Conservation (phyloP, 1,284 basidiomycete genomes). For the Puccinia triticina region DNA sequence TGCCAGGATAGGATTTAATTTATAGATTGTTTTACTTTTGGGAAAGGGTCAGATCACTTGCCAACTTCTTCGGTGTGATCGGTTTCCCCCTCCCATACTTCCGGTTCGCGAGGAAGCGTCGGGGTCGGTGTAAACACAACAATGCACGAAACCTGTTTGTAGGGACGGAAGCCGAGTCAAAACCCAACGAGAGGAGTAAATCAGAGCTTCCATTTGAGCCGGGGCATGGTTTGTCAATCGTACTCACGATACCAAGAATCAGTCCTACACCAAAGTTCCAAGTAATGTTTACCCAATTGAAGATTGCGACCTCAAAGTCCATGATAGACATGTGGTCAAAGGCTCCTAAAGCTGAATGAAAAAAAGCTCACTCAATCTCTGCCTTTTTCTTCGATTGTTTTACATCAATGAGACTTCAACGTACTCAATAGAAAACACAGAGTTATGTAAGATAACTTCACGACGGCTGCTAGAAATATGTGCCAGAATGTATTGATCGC, state of each 20-base stretch:
- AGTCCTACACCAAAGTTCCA: constrained; percentile 31
- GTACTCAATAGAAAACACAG: not conserved
- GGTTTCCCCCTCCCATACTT: not conserved
- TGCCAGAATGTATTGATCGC: constrained; percentile 23
- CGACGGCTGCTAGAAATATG: not conserved
- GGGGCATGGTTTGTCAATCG: not conserved
- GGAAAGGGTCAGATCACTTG: not conserved
- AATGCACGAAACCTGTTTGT: constrained; percentile 8
- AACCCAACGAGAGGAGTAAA: not conserved
- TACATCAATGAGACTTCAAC: not conserved
- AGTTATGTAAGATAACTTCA: not conserved
- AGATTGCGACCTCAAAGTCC: not conserved
- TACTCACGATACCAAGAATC: constrained; percentile 23
- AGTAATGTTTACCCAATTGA: constrained; percentile 9
- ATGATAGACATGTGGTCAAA: not conserved
- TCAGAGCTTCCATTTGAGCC: not conserved
- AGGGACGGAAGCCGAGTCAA: not conserved
- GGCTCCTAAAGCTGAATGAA: not conserved
- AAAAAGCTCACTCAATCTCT: not conserved
- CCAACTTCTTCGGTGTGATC: not conserved
- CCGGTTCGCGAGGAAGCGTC: constrained; percentile 27
- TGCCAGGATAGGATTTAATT: not conserved
- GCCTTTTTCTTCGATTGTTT: not conserved
- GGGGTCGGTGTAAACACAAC: constrained; percentile 11
- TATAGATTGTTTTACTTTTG: not conserved